Evolutionary conservation across 2,329 filamentous ascomycete species (phyloP), one percentile per base, ranked within the genome.

Genomic region (Pezicula carpinea): DNA sequence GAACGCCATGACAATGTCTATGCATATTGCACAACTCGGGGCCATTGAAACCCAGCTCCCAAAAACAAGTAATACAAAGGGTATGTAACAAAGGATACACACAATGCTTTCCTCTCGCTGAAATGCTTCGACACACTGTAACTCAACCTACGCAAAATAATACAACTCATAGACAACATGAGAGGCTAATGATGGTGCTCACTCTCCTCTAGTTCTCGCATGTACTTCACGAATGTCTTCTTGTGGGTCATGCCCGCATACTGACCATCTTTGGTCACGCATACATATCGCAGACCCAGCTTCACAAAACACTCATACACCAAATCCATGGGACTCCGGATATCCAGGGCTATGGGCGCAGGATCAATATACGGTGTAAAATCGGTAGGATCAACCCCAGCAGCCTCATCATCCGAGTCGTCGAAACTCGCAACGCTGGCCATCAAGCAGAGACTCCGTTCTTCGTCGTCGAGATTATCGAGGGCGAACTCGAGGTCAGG

Each of bases 251-350:
- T 79, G 52, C 93, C 93, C 2, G 87, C 87, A 68, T 89, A 99
- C 51, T 81, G 82, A 19, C 93, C 93, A 55, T 96, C 83, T 46
- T 79, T 80, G 21, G 93, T 71, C 4, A 96, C 90, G 64, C 93
- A 97, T 42, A 99, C 85, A 66, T 96, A 97, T 52, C 93, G 77
- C 55, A 99, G 68, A 1, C 93, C 93, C 7, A 99, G 74, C 68
- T 99, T 99, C 43, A 89, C 87, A 65, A 97, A 99, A 60, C 90
- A 92, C 64, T 99, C 93, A 60, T 96, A 96, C 4, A 96, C 93
- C 33, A 99, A 71, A 63, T 97, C 91, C 80, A 97, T 91, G 0
- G 93, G 89, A 0, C 87, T 93, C 56, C 84, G 81, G 23, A 95
- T 87, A 61, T 99, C 93, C 19, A 99, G 73, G 11, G 91, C 80